Evolutionary conservation across 1,284 basidiomycete species (phyloP), one percentile per base, ranked within the genome.

Genomic region (Tremellales sp.): DNA sequence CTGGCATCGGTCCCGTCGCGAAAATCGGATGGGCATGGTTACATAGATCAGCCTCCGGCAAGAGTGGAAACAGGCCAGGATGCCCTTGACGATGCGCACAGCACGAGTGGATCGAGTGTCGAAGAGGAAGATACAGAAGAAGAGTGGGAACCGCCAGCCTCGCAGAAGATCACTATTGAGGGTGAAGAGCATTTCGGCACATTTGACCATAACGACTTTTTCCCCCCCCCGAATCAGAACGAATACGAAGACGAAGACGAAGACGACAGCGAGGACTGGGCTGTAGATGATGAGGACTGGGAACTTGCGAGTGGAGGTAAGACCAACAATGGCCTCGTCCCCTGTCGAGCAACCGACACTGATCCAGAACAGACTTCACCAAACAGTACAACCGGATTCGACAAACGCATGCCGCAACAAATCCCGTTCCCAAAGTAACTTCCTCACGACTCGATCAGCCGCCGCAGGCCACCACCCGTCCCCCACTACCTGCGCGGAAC

Each of bases 351-450:
- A 22, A 7, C 24, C 21, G 18, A 21, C 9, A 28, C 34, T 47
- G 21, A 46, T 48, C 24, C 48, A 44, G n/a, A n/a, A 13, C 60
- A 94, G 92, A 97, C 74, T 93, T 97, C 60, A 95, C 92, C 26
- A 97, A 97, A 72, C 89, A 94, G 63, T 97, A 88, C 74, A 97
- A 95, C 71, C 85, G 92, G 28, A 77, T 94, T 28, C 77, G 84
- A 43, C 91, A 94, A 66, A 86, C 92, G 65, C 63, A 66, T 25
- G 60, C 56, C 3, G 63, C 62, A 22, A 52, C 42, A 41, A 22
- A 44, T 22, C 33, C 27, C 27, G 50, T 48, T 7, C 21, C 46
- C 35, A 41, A 39, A 14, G 49, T 54, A 12, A 38, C 55, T 32
- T 41, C 53, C 5, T 26, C 16, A 27, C 44, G 24, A 10, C 29